Conservation (phyloP, 73 alveolate genomes). For the Uronychia setigera region DNA sequence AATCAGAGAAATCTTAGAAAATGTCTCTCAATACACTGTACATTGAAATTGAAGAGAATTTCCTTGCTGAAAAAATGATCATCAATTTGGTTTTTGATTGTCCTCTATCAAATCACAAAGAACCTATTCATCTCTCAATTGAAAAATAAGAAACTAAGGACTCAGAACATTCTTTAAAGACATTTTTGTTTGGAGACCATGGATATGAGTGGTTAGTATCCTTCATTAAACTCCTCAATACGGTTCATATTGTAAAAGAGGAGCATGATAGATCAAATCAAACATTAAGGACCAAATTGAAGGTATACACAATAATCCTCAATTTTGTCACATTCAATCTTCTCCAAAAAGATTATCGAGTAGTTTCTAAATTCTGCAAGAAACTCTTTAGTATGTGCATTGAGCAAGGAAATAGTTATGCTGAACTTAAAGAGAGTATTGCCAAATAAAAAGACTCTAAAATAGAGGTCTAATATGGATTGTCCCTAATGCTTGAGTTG, state of each 20-base stretch:
- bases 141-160: not conserved
- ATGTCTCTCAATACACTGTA: slow-evolving; percentile 80
- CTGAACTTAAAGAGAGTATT: not conserved
- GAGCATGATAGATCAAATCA: not conserved
- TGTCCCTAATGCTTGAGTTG: not conserved
- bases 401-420: not conserved
- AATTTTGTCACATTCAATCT: not conserved
- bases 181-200: not conserved
- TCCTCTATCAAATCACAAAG: slow-evolving; percentile 15
- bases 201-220: not conserved
- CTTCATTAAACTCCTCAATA: not conserved
- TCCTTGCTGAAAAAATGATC: slow-evolving; percentile 34
- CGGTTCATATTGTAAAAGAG: not conserved
- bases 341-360: not conserved
- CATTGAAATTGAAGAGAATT: slow-evolving; percentile 74
- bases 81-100: slow-evolving; percentile 35
- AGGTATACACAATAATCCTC: not conserved
- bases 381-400: not conserved
- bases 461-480: not conserved
- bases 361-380: not conserved
- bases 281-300: not conserved
- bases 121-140: slow-evolving; percentile 3
- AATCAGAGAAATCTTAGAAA: slow-evolving; percentile 38
- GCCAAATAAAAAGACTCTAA: not conserved
- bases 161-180: not conserved